phyloP scores from a whole-genome alignment of 192 early-diverging fungal species.

The Phlyctochytrium planicorne region DNA sequence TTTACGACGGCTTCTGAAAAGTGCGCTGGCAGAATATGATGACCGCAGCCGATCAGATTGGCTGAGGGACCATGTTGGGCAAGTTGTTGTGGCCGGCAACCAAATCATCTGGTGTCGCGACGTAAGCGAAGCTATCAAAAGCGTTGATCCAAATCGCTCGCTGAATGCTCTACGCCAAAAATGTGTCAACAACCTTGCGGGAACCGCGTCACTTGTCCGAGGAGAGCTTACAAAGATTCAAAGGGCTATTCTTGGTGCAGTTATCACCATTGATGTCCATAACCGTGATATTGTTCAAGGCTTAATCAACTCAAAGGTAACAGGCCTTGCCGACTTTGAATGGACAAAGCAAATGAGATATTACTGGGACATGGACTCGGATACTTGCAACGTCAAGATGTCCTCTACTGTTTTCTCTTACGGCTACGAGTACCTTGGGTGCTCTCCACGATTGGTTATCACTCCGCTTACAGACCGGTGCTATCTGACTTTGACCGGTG shows the following conservation, averaged over 20 bases:
- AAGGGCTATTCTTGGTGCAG: constrained; percentile 53
- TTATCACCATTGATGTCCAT: constrained; percentile 65
- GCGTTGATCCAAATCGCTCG: constrained; percentile 35
- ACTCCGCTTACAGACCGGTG: constrained; percentile 62
- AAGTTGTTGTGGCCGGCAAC: constrained; percentile 58
- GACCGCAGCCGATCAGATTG: constrained; percentile 49
- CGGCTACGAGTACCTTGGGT: constrained; percentile 63
- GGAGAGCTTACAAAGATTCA: constrained; percentile 59
- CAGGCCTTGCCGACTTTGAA: constrained; percentile 51
- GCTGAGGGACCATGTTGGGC: constrained; percentile 57
- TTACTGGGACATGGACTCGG: constrained; percentile 61
- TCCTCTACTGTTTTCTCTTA: constrained; percentile 56
- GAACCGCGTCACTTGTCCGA: constrained; percentile 51
- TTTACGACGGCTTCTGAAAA: constrained; percentile 47
- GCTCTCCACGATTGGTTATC: constrained; percentile 59
- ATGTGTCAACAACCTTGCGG: constrained; percentile 41
- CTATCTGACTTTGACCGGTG: constrained; percentile 60
- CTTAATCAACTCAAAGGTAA: constrained; percentile 45
- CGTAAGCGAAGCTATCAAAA: constrained; percentile 49
- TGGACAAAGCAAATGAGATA: constrained; percentile 61
- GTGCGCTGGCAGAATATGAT: constrained; percentile 53
- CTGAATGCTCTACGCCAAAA: constrained; percentile 44
- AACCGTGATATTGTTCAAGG: constrained; percentile 58
- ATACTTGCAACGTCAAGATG: constrained; percentile 61
- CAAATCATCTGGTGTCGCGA: constrained; percentile 56